These are phyloP conservation scores for Exophiala phaeomuriformis DNA, from an alignment of 2,329 filamentous ascomycete genomes.

Conservation along the genomic window DNA sequence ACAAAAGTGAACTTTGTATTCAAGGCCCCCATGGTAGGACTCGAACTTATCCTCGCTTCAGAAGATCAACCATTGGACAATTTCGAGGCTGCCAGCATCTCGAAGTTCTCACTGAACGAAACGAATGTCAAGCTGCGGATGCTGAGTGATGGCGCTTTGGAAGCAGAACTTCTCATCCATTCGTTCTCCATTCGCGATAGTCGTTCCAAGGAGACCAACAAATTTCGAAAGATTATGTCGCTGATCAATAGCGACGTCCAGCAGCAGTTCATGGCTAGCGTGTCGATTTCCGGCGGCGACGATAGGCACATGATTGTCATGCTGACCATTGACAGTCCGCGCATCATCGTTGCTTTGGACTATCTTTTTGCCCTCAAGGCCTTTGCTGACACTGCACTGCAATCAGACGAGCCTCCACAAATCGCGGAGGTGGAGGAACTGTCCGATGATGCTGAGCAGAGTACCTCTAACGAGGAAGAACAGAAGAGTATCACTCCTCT, in stretches of 20 bases:
- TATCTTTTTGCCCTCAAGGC: conserved; percentile 85
- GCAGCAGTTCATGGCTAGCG: conserved; percentile 95
- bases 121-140: conserved; percentile 87
- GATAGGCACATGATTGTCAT: conserved; percentile 81
- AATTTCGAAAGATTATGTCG: conserved; percentile 97
- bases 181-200: conserved; percentile 94
- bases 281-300: conserved; percentile 81
- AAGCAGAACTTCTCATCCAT: conserved; percentile 86
- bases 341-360: conserved; percentile 90
- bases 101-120: conserved; percentile 88
- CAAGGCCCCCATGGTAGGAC: conserved; percentile 74
- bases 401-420: conserved; percentile 48
- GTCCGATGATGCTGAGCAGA: conserved; percentile 42
- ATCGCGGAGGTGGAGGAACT: conserved; percentile 32
- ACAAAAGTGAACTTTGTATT: conserved; percentile 91
- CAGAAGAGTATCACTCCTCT: conserved; percentile 32
- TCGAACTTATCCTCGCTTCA: conserved; percentile 76
- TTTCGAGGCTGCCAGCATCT: conserved; percentile 71
- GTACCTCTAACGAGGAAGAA: conserved; percentile 32
- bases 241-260: conserved; percentile 85
- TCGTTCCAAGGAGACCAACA: conserved; percentile 80
- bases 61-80: conserved; percentile 72
- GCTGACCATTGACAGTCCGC: conserved; percentile 87
- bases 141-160: conserved; percentile 82
- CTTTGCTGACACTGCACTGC: conserved; percentile 66